A percentile compares a stretch with the other conserved stretches of the same genome.
phyloP scores from a whole-genome alignment of 1,284 basidiomycete genomes.

The Sutorius eximius region DNA sequence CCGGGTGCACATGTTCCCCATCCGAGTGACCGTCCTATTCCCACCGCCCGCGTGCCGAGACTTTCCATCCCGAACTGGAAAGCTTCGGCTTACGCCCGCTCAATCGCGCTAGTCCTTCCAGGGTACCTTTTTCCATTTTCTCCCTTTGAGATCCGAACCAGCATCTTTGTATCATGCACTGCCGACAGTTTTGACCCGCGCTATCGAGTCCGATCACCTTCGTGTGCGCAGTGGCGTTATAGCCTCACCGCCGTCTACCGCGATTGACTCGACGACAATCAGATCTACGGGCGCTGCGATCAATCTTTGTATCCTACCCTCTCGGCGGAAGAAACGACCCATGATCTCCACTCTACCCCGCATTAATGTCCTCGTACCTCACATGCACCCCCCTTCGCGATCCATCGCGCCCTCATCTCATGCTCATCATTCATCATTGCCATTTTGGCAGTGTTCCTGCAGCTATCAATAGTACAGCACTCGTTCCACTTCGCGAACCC shows the following conservation, averaged over 20 bases:
- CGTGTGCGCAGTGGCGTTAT: conserved; percentile 8
- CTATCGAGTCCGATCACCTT: conserved; percentile 6
- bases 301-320: not conserved
- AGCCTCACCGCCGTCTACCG: not conserved
- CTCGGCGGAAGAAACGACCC: no score
- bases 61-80: not conserved
- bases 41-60: conserved; percentile 6
- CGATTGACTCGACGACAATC: conserved; percentile 24
- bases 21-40: conserved; percentile 13
- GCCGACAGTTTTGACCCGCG: not conserved
- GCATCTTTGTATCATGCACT: conserved; percentile 2
- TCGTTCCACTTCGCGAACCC: not conserved
- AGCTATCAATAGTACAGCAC: not conserved
- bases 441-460: conserved; percentile 6
- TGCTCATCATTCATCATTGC: conserved; percentile 1
- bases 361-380: conserved; percentile 5
- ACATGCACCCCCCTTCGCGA: conserved; percentile 12
- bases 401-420: conserved; percentile 23
- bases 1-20: conserved; percentile 19
- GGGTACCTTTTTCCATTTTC: conserved; percentile 5
- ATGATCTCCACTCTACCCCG: conserved; percentile 14
- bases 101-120: conserved; percentile 3
- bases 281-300: conserved; percentile 23
- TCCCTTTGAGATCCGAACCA: conserved; percentile 11
- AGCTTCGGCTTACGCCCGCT: conserved; percentile 12